Percentiles rank a stretch among this genome's conserved stretches.
Evolutionary conservation across 257 asterid genomes (phyloP).

Genomic region (Cruciata laevipes): DNA sequence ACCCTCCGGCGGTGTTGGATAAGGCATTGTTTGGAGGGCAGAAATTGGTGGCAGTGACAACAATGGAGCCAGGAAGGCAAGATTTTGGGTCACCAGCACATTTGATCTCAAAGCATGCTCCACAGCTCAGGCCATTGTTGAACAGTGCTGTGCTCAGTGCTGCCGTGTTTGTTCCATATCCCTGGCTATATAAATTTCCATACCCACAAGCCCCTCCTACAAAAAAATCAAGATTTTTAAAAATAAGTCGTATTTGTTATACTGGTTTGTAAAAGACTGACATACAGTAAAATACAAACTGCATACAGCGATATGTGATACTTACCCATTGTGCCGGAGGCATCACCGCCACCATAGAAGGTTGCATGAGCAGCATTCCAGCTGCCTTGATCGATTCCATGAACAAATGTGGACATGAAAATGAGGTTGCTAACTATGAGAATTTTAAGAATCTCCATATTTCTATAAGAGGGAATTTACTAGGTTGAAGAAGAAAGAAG

Average conservation of each 20-base stretch:
- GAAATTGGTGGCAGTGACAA: conserved; percentile 29
- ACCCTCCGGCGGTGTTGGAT: conserved; percentile 21
- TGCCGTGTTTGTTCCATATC: conserved; percentile 33
- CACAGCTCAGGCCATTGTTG: conserved; percentile 30
- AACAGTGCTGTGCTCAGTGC: conserved; percentile 27
- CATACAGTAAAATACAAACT: no score
- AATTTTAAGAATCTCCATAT: conserved; percentile 18
- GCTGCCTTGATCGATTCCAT: conserved; percentile 31
- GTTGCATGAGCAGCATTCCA: conserved; percentile 64
- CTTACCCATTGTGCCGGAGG: conserved; percentile 61
- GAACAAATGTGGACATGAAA: conserved; percentile 20
- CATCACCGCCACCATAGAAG: conserved; percentile 62
- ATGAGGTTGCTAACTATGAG: conserved; percentile 11
- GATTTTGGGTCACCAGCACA: conserved; percentile 18
- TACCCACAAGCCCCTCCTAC: conserved; percentile 33
- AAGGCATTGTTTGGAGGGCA: conserved; percentile 28
- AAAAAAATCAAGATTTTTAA: background rate
- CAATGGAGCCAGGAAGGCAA: conserved; percentile 21
- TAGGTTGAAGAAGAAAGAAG: background rate
- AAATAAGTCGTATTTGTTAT: background rate
- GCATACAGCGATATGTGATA: no score
- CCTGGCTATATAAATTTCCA: conserved; percentile 26
- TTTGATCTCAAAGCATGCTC: conserved; percentile 26
- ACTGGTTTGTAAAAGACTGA: background rate
- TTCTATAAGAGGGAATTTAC: background rate